These are phyloP conservation scores for Rhododendron griersonianum DNA, from an alignment of 148 eudicot species.

Conservation along the genomic window DNA sequence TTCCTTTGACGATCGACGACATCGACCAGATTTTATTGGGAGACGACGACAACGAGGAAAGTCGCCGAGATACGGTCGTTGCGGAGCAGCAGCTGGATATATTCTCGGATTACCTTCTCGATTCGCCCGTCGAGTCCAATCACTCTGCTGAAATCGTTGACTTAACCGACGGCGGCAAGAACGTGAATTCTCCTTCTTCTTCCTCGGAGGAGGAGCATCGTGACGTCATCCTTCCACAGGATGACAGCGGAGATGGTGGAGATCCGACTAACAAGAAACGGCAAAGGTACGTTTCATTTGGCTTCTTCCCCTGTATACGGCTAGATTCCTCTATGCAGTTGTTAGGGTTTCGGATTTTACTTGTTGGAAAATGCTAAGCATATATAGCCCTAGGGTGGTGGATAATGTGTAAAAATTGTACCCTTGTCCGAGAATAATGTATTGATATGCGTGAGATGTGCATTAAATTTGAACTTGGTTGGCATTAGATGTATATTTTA, in stretches of 20 bases:
- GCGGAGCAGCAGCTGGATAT: neutral
- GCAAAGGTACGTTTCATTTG: slow-evolving; percentile 35
- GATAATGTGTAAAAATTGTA: too few relatives aligned
- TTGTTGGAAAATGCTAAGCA: too few relatives aligned
- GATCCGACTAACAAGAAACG: slow-evolving; percentile 50
- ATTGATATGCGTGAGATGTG: too few relatives aligned
- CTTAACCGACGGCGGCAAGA: slow-evolving; percentile 9
- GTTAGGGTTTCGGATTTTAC: neutral
- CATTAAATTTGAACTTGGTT: too few relatives aligned
- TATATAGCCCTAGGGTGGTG: too few relatives aligned
- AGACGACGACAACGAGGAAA: slow-evolving; percentile 27
- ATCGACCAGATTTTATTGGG: slow-evolving; percentile 50
- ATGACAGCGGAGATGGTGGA: slow-evolving; percentile 20
- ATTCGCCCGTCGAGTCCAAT: slow-evolving; percentile 20
- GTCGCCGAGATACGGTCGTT: neutral
- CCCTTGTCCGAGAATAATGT: too few relatives aligned
- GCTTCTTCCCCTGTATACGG: neutral
- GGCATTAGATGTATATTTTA: too few relatives aligned
- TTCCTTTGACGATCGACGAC: slow-evolving; percentile 33
- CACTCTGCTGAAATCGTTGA: slow-evolving; percentile 16
- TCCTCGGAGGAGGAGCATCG: slow-evolving; percentile 15
- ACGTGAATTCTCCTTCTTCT: slow-evolving; percentile 4
- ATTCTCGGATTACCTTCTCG: slow-evolving; percentile 28
- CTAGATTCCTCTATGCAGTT: neutral
- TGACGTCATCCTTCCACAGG: slow-evolving; percentile 12